Evolutionary conservation across 2,329 filamentous ascomycete species (phyloP).

Genomic region (Alternaria postmessia): DNA sequence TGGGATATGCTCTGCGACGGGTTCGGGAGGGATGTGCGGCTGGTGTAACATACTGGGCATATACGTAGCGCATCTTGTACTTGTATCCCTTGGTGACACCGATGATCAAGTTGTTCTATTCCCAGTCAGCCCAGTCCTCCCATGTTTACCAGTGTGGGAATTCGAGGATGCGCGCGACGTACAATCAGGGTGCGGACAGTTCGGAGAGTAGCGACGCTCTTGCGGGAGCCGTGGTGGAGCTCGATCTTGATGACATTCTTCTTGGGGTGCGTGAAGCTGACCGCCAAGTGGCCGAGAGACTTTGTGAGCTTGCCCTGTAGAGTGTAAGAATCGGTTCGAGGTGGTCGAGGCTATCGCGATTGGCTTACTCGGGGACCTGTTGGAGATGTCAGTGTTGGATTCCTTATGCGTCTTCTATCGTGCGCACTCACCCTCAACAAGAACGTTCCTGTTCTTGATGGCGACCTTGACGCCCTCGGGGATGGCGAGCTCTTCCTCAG

Average conservation of each 20-base stretch:
- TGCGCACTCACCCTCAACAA: slow-evolving; percentile 88
- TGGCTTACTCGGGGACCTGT: slow-evolving; percentile 45
- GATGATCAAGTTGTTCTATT: slow-evolving; percentile 88
- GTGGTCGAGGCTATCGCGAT: slow-evolving; percentile 9
- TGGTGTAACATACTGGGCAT: slow-evolving; percentile 71
- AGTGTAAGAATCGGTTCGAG: slow-evolving; percentile 30
- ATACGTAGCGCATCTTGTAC: slow-evolving; percentile 99
- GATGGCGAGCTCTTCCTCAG: slow-evolving; percentile 92
- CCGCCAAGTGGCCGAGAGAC: slow-evolving; percentile 94
- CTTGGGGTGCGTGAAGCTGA: slow-evolving; percentile 91
- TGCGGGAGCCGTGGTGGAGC: slow-evolving; percentile 97
- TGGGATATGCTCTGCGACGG: neutral
- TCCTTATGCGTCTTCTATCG: slow-evolving; percentile 1
- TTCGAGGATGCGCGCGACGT: slow-evolving; percentile 29
- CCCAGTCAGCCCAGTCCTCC: slow-evolving; percentile 31
- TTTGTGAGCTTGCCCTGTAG: slow-evolving; percentile 87
- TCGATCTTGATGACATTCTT: slow-evolving; percentile 92
- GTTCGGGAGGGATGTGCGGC: neutral
- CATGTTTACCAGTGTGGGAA: neutral
- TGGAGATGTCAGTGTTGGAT: slow-evolving; percentile 27
- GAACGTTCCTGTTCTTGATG: slow-evolving; percentile 97
- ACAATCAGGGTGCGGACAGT: slow-evolving; percentile 94
- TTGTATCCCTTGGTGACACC: slow-evolving; percentile 99
- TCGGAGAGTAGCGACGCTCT: slow-evolving; percentile 96
- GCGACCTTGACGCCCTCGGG: slow-evolving; percentile 96